Conservation (phyloP, 768 basidiomycete genomes). For the Favolaschia claudopus region DNA sequence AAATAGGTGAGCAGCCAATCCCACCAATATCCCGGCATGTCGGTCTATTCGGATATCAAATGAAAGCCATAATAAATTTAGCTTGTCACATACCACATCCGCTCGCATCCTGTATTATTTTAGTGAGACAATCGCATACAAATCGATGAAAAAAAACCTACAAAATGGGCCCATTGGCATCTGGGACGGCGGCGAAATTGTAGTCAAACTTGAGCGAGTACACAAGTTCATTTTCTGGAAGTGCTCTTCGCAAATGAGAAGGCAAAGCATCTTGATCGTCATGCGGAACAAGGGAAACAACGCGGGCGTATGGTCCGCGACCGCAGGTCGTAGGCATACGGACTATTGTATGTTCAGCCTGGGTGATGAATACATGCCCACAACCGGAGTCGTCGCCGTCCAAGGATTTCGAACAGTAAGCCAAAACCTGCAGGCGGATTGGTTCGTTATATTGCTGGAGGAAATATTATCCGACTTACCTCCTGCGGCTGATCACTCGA, state of each 20-base stretch:
- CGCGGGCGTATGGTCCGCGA: constrained; percentile 35
- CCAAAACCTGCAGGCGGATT: constrained; percentile 24
- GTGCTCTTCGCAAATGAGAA: constrained; percentile 2
- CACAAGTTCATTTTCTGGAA: constrained; percentile 21
- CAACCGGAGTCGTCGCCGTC: constrained; percentile 24
- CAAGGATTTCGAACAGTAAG: constrained; percentile 30
- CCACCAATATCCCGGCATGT: constrained; percentile 24
- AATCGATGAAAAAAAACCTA: not conserved
- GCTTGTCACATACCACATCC: constrained; percentile 4
- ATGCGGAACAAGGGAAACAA: constrained; percentile 28
- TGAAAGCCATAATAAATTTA: not conserved
- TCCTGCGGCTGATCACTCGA: constrained; percentile 31
- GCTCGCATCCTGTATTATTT: constrained; percentile 11
- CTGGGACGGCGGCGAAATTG: constrained; percentile 26
- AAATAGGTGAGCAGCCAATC: not conserved
- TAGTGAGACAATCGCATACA: not conserved
- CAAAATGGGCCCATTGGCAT: constrained; percentile 15
- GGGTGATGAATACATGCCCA: constrained; percentile 32
- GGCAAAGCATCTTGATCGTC: constrained; percentile 26
- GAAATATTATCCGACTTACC: not conserved
- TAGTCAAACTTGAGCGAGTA: constrained; percentile 29
- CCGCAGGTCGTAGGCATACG: constrained; percentile 33
- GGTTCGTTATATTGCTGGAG: not conserved
- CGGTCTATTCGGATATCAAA: constrained; percentile 1
- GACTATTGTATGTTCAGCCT: constrained; percentile 33